Percentiles rank a stretch among this genome's conserved stretches.
Evolutionary conservation across 208 protist genomes (phyloP).

Genomic region (Trypanosoma rangeli): DNA sequence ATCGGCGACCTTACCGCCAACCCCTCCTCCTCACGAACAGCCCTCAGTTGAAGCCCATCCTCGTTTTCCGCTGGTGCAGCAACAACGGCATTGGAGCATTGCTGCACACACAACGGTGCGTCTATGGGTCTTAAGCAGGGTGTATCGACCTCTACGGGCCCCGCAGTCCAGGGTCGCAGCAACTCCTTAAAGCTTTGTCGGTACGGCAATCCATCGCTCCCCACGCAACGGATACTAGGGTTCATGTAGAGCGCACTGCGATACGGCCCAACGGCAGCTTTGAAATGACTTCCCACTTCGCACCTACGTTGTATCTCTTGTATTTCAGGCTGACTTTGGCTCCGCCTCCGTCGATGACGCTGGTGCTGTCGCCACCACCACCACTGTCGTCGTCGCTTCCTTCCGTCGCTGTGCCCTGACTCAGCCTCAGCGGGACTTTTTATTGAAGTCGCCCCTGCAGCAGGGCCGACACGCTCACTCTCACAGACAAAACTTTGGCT

Average conservation of each 20-base stretch:
- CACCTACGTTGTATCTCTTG: neutral
- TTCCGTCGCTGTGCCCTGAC: neutral
- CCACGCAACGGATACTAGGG: conserved; percentile 63
- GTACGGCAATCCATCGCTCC: conserved; percentile 33
- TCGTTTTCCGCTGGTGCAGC: neutral
- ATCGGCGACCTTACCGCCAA: conserved; percentile 5
- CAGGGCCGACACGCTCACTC: neutral
- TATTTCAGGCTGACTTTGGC: neutral
- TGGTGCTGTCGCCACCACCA: conserved; percentile 12
- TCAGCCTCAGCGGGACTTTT: neutral
- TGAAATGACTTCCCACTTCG: neutral
- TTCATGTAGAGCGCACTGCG: conserved; percentile 13
- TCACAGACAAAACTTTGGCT: neutral
- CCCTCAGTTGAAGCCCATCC: neutral
- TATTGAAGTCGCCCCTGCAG: neutral
- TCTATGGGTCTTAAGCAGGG: conserved; percentile 34
- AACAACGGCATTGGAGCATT: too few species aligned
- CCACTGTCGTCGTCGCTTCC: neutral
- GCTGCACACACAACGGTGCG: conserved; percentile 3
- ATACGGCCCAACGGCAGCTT: neutral
- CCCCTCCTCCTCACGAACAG: neutral
- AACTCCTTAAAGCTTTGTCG: conserved; percentile 56
- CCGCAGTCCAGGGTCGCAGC: conserved; percentile 27
- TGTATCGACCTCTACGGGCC: conserved; percentile 48
- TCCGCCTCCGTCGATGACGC: neutral